Base-by-base conservation (phyloP, 1,139 yeast genomes). In the Suhomyces coccinellae region DNA sequence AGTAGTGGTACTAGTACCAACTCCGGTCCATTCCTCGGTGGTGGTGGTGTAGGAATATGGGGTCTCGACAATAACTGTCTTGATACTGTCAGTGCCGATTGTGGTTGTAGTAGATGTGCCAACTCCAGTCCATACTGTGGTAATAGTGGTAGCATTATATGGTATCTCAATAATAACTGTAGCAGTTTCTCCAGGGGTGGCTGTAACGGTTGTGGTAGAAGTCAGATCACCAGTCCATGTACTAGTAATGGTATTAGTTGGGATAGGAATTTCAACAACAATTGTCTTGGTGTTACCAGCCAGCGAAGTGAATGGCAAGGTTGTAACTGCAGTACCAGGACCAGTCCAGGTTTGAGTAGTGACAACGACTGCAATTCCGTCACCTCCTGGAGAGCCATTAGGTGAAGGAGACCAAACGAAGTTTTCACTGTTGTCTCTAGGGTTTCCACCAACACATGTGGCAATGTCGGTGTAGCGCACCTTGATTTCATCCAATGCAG, bases 291-390 rank as follows among this genome's bases (percentile, higher is more conserved):
- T 20, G 24, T 20, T 51, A 24, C 40, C 32, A 10, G 33, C 29
- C 16, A 37, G 35, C 6, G 43, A 16, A 20, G 24, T 20, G 13
- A 17, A 33, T 12, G 36, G 36, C 13, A 33, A 33, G 2, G 57
- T 53, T 5, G 56, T 51, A 15, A 50, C 33, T 13, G 15, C 17
- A 7, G 53, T 46, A 15, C 17, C 8, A 7, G 41, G 29, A 7
- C 36, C 33, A 16, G 39, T 34, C 12, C 16, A 61, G 14, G 71
- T 65, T 6, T 31, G 37, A 0, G 71, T 66, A 7, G 55, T 47
- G 13, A 56, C 43, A 4, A 12, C 15, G 12, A 32, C 32, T 2
- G 14, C 32, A 24, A 6, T 14, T 16, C 36, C 68, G 43, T 52
- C 52, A 4, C 57, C 46, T 17, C 53, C 62, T 15, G 61, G 44